phyloP scores from a whole-genome alignment of 2,329 filamentous ascomycete species.

The Ophiocordyceps camponoti-leonardi region DNA sequence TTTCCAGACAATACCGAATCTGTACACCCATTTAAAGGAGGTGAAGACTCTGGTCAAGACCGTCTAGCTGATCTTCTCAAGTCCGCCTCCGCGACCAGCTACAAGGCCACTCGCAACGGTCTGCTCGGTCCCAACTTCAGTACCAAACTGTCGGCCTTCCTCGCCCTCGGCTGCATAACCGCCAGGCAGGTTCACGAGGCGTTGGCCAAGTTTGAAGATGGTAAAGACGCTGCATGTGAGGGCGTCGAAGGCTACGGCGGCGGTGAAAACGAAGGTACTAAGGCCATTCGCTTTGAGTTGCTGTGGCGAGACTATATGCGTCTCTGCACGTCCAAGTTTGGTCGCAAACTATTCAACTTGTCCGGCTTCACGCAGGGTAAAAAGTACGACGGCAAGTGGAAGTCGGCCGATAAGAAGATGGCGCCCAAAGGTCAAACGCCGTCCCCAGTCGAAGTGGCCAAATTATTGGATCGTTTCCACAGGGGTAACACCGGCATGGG shows the following conservation, averaged over 20 bases:
- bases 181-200: constrained; percentile 54
- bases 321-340: constrained; percentile 56
- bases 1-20: constrained; percentile 36
- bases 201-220: constrained; percentile 54
- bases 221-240: constrained; percentile 22
- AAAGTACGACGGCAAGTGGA: constrained; percentile 29
- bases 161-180: constrained; percentile 56
- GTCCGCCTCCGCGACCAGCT: constrained; percentile 41
- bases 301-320: constrained; percentile 73
- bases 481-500: constrained; percentile 57
- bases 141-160: constrained; percentile 59
- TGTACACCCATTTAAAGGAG: constrained; percentile 51
- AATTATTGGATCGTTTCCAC: constrained; percentile 40
- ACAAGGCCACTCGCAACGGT: constrained; percentile 56
- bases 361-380: constrained; percentile 41
- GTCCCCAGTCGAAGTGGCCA: constrained; percentile 23
- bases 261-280: constrained; percentile 57
- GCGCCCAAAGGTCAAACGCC: constrained; percentile 19
- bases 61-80: constrained; percentile 44
- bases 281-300: constrained; percentile 53
- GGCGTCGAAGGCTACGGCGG: constrained; percentile 40
- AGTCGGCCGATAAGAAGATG: constrained; percentile 17
- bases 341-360: constrained; percentile 42
- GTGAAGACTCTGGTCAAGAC: constrained; percentile 40
- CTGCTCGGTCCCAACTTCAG: constrained; percentile 54